Evolutionary conservation across 345 rosid species (phyloP).

Genomic region (Arabidopsis thaliana): TAIR10.1 NC_003070.9:11593001-11593500

Average conservation of each 20-base stretch:
- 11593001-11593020: conserved; percentile 26
- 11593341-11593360: conserved; percentile 27
- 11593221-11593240: conserved; percentile 50
- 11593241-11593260: conserved; percentile 50
- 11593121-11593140: conserved; percentile 55
- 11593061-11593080: conserved; percentile 34
- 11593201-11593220: conserved; percentile 40
- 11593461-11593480: conserved; percentile 56
- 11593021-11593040: conserved; percentile 31
- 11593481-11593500: conserved; percentile 73
- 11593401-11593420: conserved; percentile 47
- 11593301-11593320: conserved; percentile 47
- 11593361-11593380: conserved; percentile 36
- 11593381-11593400: conserved; percentile 53
- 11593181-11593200: conserved; percentile 1
- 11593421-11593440: conserved; percentile 51
- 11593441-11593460: conserved; percentile 60
- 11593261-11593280: conserved; percentile 34
- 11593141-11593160: conserved; percentile 44
- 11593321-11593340: conserved; percentile 49
- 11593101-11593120: conserved; percentile 28
- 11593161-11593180: conserved; percentile 28
- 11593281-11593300: conserved; percentile 51
- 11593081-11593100: conserved; percentile 21
- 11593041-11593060: conserved; percentile 41